phyloP scores from a whole-genome alignment of 352 stramenopile genomes.

The Pythium chondricola region DNA sequence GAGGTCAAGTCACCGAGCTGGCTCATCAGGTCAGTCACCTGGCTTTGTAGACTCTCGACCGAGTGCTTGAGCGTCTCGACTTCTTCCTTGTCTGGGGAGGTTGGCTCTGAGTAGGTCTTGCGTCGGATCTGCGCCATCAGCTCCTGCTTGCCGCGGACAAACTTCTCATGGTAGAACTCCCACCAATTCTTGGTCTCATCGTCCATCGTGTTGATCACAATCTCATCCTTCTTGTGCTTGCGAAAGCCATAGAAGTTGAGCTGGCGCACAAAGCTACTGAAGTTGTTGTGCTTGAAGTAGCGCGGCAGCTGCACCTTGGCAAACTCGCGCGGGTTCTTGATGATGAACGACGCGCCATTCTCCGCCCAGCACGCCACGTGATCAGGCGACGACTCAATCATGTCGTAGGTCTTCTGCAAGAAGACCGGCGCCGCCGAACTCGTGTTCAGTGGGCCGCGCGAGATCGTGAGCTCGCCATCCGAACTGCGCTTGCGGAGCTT shows the following conservation, averaged over 20 bases:
- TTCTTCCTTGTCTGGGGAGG: slow-evolving; percentile 66
- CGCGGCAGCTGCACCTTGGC: slow-evolving; percentile 85
- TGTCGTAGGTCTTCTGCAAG: slow-evolving; percentile 91
- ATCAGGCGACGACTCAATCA: slow-evolving; percentile 86
- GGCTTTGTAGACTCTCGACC: slow-evolving; percentile 60
- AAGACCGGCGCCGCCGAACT: slow-evolving; percentile 59
- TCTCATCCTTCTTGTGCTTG: slow-evolving; percentile 90
- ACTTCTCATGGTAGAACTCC: slow-evolving; percentile 92
- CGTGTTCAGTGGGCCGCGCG: slow-evolving; percentile 6
- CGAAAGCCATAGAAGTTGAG: slow-evolving; percentile 94
- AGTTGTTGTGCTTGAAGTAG: slow-evolving; percentile 96
- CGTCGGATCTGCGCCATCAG: slow-evolving; percentile 84
- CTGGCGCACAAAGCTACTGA: slow-evolving; percentile 90
- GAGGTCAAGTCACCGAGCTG: slow-evolving; percentile 68
- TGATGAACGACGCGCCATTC: slow-evolving; percentile 82
- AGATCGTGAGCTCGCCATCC: slow-evolving; percentile 16
- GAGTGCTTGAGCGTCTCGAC: slow-evolving; percentile 72
- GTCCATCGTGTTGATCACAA: slow-evolving; percentile 65
- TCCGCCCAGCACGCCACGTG: slow-evolving; percentile 78
- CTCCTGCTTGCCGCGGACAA: slow-evolving; percentile 76
- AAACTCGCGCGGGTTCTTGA: slow-evolving; percentile 91
- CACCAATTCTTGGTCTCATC: slow-evolving; percentile 86
- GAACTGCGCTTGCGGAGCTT: slow-evolving; percentile 23
- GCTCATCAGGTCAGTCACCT: slow-evolving; percentile 74
- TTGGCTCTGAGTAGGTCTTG: slow-evolving; percentile 84